Percentiles rank a stretch among this genome's conserved stretches.
Conservation (phyloP, 768 basidiomycete species). For the Trametes punicea region DNA sequence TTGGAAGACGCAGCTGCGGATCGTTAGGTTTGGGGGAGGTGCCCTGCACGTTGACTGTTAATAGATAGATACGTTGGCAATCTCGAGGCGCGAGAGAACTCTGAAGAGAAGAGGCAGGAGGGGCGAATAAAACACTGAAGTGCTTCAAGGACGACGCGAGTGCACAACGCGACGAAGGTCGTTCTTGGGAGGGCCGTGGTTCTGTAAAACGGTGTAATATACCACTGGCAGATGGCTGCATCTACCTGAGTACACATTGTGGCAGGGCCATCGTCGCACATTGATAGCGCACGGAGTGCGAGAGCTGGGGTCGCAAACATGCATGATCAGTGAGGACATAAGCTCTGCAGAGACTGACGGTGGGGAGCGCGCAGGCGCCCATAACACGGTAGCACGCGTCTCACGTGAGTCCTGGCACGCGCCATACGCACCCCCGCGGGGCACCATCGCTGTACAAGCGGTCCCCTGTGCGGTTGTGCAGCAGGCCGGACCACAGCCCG, state of each 20-base stretch:
- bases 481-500: conserved; percentile 15
- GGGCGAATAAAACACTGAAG: conserved; percentile 6
- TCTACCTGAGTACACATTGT: conserved; percentile 7
- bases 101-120: conserved; percentile 4
- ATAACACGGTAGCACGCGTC: conserved; percentile 25
- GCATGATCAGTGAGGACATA: conserved; percentile 25
- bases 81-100: conserved; percentile 14
- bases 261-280: background rate
- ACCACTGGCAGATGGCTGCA: conserved; percentile 8
- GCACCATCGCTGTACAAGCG: background rate
- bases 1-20: conserved; percentile 18
- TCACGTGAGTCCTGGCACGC: conserved; percentile 26
- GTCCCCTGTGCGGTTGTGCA: background rate
- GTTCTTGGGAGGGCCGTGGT: background rate
- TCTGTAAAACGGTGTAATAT: conserved; percentile 10
- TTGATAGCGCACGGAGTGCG: conserved; percentile 11
- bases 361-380: conserved; percentile 20
- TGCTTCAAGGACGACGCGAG: conserved; percentile 15
- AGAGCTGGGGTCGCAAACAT: conserved; percentile 17
- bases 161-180: conserved; percentile 16
- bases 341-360: conserved; percentile 7
- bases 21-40: conserved; percentile 22
- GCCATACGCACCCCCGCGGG: conserved; percentile 12
- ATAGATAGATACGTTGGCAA: conserved; percentile 13
- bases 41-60: conserved; percentile 2